Evolutionary conservation across 768 basidiomycete genomes (phyloP), one percentile per base, ranked within the genome.

Genomic region (Mycena haematopus): DNA sequence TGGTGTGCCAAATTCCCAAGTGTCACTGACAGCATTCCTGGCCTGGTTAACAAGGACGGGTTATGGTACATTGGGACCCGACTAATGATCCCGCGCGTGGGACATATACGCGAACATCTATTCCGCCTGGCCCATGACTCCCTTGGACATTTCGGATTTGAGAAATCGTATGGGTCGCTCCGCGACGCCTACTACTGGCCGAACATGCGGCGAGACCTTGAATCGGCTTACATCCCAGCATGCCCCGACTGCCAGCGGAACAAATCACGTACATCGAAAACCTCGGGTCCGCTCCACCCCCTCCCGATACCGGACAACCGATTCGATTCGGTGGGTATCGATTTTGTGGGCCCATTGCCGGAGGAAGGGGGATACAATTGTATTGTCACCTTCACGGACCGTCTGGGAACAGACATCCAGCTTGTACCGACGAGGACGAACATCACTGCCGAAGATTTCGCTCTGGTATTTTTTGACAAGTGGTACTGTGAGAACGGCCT

Each of bases 301-400:
- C 52, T 69, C 24, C n/a, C 69, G 31, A 4, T 82, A 65, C 68
- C 75, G 56, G 66, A 68, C 67, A 0, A 66, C 71, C 66, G 78
- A 73, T 65, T 65, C 33, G 2, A 69, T 0, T 74, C 71, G 0
- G 60, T 81, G 0, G 71, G 70, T 0, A 70, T 80, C 7, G 73
- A 80, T 56, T 80, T 80, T 49, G 65, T 80, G 14, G 77, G 78
- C 0, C 79, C 76, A 0, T 52, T 79, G 0, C 77, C 76, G 0
- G 45, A 57, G 2, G 75, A 79, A 15, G n/a, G 71, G 1, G 76
- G 75, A 0, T 73, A 29, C 47, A 64, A 78, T 35, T 70, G 54
- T 27, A 55, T 77, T 1, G 19, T 70, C 0, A 65, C 33, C 62
- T 70, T 44, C 46, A 74, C 49, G 27, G 66, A 59, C 65, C 66